Evolutionary conservation across 1,139 yeast species (phyloP), one percentile per base, ranked within the genome.

Genomic region (Diutina siamensis): DNA sequence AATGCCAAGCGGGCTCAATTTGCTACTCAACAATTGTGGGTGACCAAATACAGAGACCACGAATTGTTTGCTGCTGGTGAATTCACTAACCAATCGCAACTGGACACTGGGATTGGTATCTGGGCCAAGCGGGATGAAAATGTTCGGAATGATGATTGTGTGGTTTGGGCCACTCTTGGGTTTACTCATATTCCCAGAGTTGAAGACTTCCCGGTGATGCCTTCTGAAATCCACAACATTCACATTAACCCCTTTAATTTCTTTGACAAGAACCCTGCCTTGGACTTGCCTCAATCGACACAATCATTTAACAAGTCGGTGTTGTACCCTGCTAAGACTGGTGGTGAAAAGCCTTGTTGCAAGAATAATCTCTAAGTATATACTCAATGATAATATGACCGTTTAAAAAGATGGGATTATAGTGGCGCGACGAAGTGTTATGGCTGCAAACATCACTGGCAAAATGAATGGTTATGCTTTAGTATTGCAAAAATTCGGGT

Each of bases 171-270:
- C 55, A 84, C 95, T 45, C 64, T 86, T 61, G 94, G 89, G 28
- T 76, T 86, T 67, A 86, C 95, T 22, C 95, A 86, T 61, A 78
- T 85, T 57, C 94, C 94, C 55, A 76, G 89, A 58, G 83, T 83
- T 33, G 95, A 86, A 67, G 95, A 86, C 64, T 86, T 84, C 83
- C 95, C 95, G 46, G 94, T 86, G 50, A 86, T 86, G 95, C 94
- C 95, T 40, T 84, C 80, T 48, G 95, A 86, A 67, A 78, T 78
- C 55, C 74, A 71, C 57, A 81, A 74, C 59, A 79, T 85, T 54
- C 74, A 78, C 51, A 71, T 86, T 51, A 72, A 74, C 46, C 95
- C 95, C 46, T 67, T 74, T 57, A 86, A 86, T 51, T 86, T 86
- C 77, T 86, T 84, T 62, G 79, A 79, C 54, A 78, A 68, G 60